Evolutionary conservation across 495 filamentous ascomycete species (phyloP).

Genomic region (Neurospora intermedia): DNA sequence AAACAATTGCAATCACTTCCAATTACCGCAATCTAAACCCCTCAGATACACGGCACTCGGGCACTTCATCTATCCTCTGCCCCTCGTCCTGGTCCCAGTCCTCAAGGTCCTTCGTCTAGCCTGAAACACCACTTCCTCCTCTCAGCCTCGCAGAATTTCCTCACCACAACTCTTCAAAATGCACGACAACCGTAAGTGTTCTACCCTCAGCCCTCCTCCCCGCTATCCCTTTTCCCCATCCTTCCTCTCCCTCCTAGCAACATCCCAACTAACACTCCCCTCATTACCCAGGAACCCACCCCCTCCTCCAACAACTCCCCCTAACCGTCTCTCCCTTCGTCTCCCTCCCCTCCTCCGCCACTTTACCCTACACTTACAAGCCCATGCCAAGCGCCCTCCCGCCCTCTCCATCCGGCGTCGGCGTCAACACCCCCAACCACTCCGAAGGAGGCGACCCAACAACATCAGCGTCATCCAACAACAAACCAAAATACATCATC

Average conservation of each 20-base stretch:
- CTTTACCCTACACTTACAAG: constrained; percentile 92
- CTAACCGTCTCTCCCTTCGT: constrained; percentile 92
- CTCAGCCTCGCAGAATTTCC: background rate
- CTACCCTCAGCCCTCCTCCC: background rate
- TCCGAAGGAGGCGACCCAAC: constrained; percentile 14
- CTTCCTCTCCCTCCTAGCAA: background rate
- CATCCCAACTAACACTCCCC: constrained; percentile 2
- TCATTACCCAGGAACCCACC: constrained; percentile 54
- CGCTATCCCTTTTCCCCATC: background rate
- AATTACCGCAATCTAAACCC: background rate
- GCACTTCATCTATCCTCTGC: background rate
- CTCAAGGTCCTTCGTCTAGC: background rate
- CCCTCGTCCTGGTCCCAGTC: background rate
- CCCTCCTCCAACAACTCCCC: constrained; percentile 82
- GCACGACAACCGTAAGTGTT: constrained; percentile 35
- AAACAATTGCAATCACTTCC: background rate
- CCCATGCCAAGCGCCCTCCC: constrained; percentile 76
- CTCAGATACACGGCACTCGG: background rate
- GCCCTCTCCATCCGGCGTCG: constrained; percentile 53
- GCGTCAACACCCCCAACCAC: constrained; percentile 27
- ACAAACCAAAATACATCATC: constrained; percentile 56
- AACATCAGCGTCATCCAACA: constrained; percentile 7
- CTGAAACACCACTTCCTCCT: background rate
- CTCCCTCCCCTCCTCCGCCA: constrained; percentile 78
- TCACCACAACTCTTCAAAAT: constrained; percentile 19